Conservation (phyloP, 129 eudicot genomes). For the Arctium minus region DNA sequence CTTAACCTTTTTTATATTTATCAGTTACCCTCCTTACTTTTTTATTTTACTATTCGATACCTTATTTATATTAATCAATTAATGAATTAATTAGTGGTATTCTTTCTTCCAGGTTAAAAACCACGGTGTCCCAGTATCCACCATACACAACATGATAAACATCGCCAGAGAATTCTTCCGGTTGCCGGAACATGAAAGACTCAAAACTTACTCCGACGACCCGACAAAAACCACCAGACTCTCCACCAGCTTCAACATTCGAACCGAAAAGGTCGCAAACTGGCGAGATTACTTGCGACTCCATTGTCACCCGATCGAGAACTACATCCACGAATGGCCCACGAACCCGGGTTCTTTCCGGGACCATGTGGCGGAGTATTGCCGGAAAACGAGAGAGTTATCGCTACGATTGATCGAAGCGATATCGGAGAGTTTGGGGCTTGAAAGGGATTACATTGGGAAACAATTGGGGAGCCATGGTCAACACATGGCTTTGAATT, state of each 20-base stretch:
- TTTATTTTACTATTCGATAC: too few relatives aligned
- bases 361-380: constrained; percentile 31
- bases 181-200: constrained; percentile 36
- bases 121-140: constrained; percentile 26
- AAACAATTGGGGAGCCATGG: constrained; percentile 38
- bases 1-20: too few relatives aligned
- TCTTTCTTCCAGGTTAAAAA: constrained; percentile 30
- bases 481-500: constrained; percentile 43
- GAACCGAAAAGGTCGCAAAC: constrained; percentile 39
- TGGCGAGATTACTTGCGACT: constrained; percentile 46
- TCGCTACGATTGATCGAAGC: constrained; percentile 29
- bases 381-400: constrained; percentile 22
- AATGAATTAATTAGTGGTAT: too few relatives aligned
- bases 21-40: too few relatives aligned
- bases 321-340: constrained; percentile 43
- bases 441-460: constrained; percentile 20
- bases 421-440: constrained; percentile 38
- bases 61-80: too few relatives aligned
- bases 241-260: constrained; percentile 41
- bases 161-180: constrained; percentile 29
- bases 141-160: constrained; percentile 24
- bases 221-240: constrained; percentile 38
- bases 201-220: constrained; percentile 42
- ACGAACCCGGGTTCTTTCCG: constrained; percentile 28
- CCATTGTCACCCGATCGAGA: constrained; percentile 41